These are phyloP conservation scores for Amanita pseudoporphyria DNA, from an alignment of 768 basidiomycete species.

Conservation along the genomic window DNA sequence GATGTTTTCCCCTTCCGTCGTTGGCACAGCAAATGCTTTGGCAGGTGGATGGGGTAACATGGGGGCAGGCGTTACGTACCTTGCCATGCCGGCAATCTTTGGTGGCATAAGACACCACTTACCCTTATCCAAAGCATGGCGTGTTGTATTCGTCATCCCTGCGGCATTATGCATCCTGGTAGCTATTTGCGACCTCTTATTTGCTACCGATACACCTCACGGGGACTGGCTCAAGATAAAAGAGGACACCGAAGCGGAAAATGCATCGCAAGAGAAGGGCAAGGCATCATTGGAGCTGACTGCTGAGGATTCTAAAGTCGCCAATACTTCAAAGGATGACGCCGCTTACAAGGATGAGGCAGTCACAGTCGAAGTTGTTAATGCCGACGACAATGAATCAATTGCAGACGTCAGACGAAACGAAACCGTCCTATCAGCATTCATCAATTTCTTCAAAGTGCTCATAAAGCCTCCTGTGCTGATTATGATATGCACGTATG, in stretches of 20 bases:
- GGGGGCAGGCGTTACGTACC: slow-evolving; percentile 11
- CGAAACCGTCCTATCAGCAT: slow-evolving; percentile 14
- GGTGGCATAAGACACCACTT: neutral
- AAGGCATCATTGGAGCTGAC: neutral
- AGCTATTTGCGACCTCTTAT: neutral
- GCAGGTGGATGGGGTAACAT: slow-evolving; percentile 46
- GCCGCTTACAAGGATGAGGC: neutral
- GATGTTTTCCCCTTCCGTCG: slow-evolving; percentile 44
- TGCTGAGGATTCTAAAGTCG: neutral
- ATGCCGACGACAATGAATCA: neutral
- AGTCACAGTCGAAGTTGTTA: neutral
- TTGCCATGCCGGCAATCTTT: slow-evolving; percentile 3
- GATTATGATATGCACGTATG: slow-evolving; percentile 44
- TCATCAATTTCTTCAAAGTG: slow-evolving; percentile 21
- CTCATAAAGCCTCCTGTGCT: slow-evolving; percentile 37
- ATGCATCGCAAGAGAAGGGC: neutral
- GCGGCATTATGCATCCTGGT: neutral
- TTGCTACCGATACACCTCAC: slow-evolving; percentile 2
- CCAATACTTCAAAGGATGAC: neutral
- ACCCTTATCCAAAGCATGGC: slow-evolving; percentile 21
- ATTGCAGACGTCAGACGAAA: slow-evolving; percentile 5
- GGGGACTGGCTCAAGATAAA: neutral
- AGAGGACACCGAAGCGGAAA: neutral
- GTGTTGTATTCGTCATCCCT: slow-evolving; percentile 10
- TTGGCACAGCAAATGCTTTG: slow-evolving; percentile 40